Conservation (phyloP, 176 grass and related monocot genomes). For the Phyllostachys edulis region DNA sequence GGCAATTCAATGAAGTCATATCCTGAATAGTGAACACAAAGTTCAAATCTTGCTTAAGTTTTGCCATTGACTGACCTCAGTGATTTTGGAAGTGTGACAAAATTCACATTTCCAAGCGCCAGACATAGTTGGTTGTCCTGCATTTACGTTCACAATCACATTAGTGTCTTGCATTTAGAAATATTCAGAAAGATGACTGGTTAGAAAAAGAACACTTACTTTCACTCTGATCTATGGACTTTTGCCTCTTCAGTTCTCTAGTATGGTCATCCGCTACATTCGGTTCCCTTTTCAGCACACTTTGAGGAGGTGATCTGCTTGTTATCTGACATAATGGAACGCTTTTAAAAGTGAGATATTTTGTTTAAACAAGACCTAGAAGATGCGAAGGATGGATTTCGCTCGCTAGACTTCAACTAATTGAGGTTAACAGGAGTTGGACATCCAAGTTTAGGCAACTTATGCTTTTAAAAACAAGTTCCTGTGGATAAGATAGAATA, state of each 20-base stretch:
- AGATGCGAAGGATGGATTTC: not conserved
- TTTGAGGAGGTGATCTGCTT: constrained; percentile 43
- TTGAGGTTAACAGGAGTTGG: not conserved
- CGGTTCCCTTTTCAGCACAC: constrained; percentile 35
- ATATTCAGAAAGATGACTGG: not conserved
- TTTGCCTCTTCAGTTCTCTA: constrained; percentile 72
- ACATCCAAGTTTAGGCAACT: not conserved
- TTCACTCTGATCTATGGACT: constrained; percentile 35
- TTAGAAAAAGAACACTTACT: constrained; percentile 36
- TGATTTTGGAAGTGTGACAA: constrained; percentile 60
- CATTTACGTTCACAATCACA: not conserved
- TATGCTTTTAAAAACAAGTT: constrained; percentile 1
- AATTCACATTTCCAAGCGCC: constrained; percentile 59
- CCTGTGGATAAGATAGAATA: not conserved
- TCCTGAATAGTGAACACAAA: not conserved
- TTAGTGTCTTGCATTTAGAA: not conserved
- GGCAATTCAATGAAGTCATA: not conserved
- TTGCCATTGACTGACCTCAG: constrained; percentile 42
- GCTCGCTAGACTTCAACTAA: not conserved
- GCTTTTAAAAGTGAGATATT: not conserved
- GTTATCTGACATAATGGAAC: constrained; percentile 44
- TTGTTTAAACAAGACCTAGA: not conserved
- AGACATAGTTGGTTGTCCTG: constrained; percentile 40
- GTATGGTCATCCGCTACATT: constrained; percentile 31
- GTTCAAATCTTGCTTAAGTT: constrained; percentile 19